Percentiles rank a stretch among this genome's conserved stretches.
Conservation (phyloP, 2,329 filamentous ascomycete species). For the Xylariaceae sp. region DNA sequence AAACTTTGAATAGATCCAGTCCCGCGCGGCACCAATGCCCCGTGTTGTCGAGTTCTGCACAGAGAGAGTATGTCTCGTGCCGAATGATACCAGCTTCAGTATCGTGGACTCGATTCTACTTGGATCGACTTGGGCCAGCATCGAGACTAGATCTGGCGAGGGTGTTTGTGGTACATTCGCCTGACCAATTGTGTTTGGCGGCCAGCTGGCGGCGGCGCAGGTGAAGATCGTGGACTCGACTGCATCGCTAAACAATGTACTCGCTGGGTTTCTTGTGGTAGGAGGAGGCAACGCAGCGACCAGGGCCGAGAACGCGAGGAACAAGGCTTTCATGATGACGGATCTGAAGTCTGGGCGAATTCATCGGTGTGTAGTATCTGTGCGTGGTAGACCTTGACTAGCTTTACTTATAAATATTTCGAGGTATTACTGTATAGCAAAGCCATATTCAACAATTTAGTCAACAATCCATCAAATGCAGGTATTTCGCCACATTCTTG, state of each 20-base stretch:
- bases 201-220: conserved; percentile 31
- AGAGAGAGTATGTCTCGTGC: conserved; percentile 56
- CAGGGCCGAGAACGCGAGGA: conserved; percentile 1
- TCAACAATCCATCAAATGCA: too few species aligned
- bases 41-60: conserved; percentile 47
- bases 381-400: too few species aligned
- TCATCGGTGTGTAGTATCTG: too few species aligned
- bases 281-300: conserved; percentile 16
- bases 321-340: too few species aligned
- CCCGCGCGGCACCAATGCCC: conserved; percentile 55
- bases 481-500: too few species aligned
- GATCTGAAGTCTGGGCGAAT: too few species aligned
- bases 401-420: too few species aligned
- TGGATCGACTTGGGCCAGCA: conserved; percentile 34
- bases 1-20: conserved; percentile 55
- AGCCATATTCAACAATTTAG: too few species aligned
- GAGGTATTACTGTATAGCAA: too few species aligned
- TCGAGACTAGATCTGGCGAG: conserved; percentile 25
- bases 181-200: conserved; percentile 25
- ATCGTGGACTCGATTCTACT: conserved; percentile 49
- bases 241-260: conserved; percentile 7
- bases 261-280: conserved; percentile 22
- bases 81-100: conserved; percentile 53
- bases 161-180: conserved; percentile 29
- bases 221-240: conserved; percentile 14